phyloP scores from a whole-genome alignment of 2,329 filamentous ascomycete species.

The Raffaelea albimanens region DNA sequence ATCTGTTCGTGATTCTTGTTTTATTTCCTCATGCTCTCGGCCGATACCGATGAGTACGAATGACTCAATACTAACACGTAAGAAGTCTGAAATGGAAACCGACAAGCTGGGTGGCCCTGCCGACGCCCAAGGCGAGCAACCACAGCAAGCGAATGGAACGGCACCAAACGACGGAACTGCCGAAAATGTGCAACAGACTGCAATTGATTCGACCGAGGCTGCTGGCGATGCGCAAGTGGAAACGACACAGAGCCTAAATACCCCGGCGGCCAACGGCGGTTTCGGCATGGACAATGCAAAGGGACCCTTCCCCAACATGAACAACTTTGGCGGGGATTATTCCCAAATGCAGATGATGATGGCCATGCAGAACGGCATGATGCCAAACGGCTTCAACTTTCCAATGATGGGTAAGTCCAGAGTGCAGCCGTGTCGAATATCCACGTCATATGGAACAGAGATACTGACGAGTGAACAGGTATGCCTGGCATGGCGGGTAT shows the following conservation, averaged over 20 bases:
- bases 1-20: slow-evolving; percentile 11
- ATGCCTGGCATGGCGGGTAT: slow-evolving; percentile 72
- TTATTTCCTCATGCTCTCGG: neutral
- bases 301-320: slow-evolving; percentile 46
- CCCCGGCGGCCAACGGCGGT: slow-evolving; percentile 13
- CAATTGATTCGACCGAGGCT: slow-evolving; percentile 17
- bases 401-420: slow-evolving; percentile 76
- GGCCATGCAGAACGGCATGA: slow-evolving; percentile 63
- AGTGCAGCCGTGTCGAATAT: neutral
- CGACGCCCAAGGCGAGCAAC: too few relatives aligned
- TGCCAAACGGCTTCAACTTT: slow-evolving; percentile 45
- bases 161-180: too few relatives aligned
- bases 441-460: neutral
- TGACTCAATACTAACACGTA: too few relatives aligned
- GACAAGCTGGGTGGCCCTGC: too few relatives aligned
- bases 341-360: slow-evolving; percentile 76
- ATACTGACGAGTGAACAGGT: slow-evolving; percentile 31
- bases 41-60: too few relatives aligned
- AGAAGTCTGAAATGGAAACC: too few relatives aligned
- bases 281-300: slow-evolving; percentile 25
- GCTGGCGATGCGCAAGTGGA: slow-evolving; percentile 22
- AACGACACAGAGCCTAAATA: slow-evolving; percentile 17
- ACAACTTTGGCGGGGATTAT: slow-evolving; percentile 44
- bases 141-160: too few relatives aligned
- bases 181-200: slow-evolving; percentile 14